phyloP scores from a whole-genome alignment of 176 grass and related monocot genomes.

The Rhynchospora pubera region DNA sequence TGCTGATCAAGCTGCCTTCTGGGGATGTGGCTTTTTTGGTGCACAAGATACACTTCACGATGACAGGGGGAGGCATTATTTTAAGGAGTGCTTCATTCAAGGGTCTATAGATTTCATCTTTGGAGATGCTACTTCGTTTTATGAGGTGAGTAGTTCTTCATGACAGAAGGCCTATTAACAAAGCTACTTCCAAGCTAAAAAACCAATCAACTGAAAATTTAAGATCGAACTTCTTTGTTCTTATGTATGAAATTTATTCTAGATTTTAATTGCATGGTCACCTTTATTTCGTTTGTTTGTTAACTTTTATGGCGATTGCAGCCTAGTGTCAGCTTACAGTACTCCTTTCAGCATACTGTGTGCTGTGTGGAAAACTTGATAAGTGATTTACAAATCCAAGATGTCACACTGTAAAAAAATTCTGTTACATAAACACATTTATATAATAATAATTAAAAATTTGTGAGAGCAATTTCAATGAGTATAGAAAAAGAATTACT shows the following conservation, averaged over 20 bases:
- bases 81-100: conserved; percentile 80
- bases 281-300: neutral
- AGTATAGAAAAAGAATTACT: neutral
- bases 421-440: neutral
- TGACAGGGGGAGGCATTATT: conserved; percentile 62
- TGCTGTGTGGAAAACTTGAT: neutral
- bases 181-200: neutral
- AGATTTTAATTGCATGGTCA: neutral
- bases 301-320: neutral
- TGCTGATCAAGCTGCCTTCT: conserved; percentile 59
- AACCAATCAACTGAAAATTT: neutral
- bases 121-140: conserved; percentile 77
- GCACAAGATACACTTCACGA: conserved; percentile 90
- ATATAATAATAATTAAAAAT: neutral
- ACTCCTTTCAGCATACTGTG: neutral
- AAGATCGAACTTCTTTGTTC: neutral
- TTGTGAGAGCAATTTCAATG: neutral
- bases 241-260: neutral
- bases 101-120: conserved; percentile 89
- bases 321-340: neutral
- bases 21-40: conserved; percentile 83
- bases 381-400: neutral
- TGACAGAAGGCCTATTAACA: neutral
- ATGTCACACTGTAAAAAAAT: neutral
- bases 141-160: conserved; percentile 43